phyloP scores from a whole-genome alignment of 176 grass and related monocot species.

The Bromus sterilis region DNA sequence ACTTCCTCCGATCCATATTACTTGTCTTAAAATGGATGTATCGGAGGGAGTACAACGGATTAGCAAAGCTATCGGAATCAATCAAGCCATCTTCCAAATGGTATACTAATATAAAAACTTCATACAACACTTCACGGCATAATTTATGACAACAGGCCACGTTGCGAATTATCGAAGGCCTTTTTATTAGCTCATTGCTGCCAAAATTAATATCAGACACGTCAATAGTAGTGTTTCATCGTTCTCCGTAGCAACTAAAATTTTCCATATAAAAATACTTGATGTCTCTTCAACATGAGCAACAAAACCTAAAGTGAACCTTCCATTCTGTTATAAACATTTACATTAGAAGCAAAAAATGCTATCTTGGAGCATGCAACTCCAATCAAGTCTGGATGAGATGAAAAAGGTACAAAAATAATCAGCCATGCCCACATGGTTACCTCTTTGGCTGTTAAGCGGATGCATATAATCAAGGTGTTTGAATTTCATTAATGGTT shows the following conservation, averaged over 20 bases:
- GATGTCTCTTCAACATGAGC: not conserved
- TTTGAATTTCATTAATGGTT: not conserved
- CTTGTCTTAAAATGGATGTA: too few relatives aligned
- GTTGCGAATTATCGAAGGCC: not conserved
- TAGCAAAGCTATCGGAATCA: not conserved
- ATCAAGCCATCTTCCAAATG: not conserved
- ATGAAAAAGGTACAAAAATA: not conserved
- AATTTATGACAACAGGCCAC: not conserved
- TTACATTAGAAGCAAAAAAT: not conserved
- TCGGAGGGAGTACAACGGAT: too few relatives aligned
- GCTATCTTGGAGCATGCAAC: not conserved
- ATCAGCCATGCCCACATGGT: not conserved
- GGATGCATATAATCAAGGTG: not conserved
- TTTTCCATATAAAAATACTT: not conserved
- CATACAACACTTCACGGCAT: not conserved
- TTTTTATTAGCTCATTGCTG: not conserved
- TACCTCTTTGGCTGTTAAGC: not conserved
- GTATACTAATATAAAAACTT: not conserved
- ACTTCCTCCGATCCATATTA: too few relatives aligned
- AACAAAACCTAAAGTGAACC: not conserved
- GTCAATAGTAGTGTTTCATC: not conserved
- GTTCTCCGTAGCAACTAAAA: not conserved
- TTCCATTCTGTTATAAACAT: not conserved
- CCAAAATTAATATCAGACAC: not conserved
- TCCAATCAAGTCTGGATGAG: not conserved